Base-by-base conservation (phyloP, 2,329 filamentous ascomycete species). In the Sclerotinia nivalis region DNA sequence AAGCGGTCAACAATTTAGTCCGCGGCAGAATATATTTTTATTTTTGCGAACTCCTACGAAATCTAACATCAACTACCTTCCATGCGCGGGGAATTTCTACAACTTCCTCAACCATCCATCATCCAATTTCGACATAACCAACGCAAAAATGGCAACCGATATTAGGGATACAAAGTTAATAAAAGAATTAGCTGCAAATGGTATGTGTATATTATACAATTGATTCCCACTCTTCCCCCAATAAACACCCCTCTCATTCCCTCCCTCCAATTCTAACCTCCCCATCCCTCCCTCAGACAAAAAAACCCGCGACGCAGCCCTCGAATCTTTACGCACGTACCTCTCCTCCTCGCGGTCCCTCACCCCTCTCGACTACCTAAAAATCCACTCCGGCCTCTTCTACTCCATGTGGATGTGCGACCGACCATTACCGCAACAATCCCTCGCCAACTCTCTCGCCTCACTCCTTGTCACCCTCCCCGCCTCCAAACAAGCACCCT, bases 341-440 rank as follows among this genome's bases (percentile, higher is more conserved):
- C 90, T 98, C 79, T 85, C 87, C 6, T 74, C 71, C 85, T 69
- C 87, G 54, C 79, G 83, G 68, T 79, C 85, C 68, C 87, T 97
- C 72, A 82, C 87, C 25, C 83, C 87, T 54, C 80, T 91, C 74
- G 93, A 97, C 73, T 84, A 93, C 64, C 84, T 95, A 71, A 97
- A 97, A 83, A 87, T 98, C 74, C 97, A 93, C 93, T 97, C 96
- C 79, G 95, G 93, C 7, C 87, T 98, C 28, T 97, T 96, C 84
- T 97, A 93, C 85, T 91, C 90, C 77, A 88, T 96, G 77, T 97
- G 93, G 91, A 96, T 97, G 89, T 93, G 91, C 80, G 94, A 97
- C 84, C 92, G 93, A 61, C 90, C 93, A 15, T 82, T 89, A n/a
- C 90, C 92, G 3, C 95, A 97, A 83, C 93, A 97, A 83, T 87